These are phyloP conservation scores for Pigoraptor vietnamica DNA, from an alignment of 78 protist species.

Conservation along the genomic window DNA sequence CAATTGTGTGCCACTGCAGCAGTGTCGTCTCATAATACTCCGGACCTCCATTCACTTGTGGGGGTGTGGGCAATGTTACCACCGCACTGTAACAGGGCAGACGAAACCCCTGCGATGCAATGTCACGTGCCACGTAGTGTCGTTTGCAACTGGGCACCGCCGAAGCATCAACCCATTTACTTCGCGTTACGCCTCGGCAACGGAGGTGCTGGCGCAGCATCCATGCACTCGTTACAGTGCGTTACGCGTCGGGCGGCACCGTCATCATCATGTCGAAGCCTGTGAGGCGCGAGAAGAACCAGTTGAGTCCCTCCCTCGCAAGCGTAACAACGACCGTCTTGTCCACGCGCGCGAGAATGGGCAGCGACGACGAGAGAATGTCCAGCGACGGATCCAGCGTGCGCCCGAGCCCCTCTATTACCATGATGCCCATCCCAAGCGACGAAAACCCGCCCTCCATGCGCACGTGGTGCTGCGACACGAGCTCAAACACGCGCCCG, in stretches of 20 bases:
- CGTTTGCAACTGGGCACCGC: too few species aligned
- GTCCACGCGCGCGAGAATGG: slow-evolving; percentile 9
- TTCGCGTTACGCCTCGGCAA: too few species aligned
- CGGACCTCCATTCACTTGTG: too few species aligned
- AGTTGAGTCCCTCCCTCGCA: not conserved
- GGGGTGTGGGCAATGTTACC: too few species aligned
- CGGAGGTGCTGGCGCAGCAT: too few species aligned
- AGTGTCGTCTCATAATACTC: too few species aligned
- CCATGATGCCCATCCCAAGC: slow-evolving; percentile 32
- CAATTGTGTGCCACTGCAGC: too few species aligned
- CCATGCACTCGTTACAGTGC: too few species aligned
- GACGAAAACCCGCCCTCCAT: slow-evolving; percentile 31
- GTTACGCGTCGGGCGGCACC: not conserved
- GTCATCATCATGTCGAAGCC: not conserved
- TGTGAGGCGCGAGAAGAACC: not conserved
- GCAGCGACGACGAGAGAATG: not conserved
- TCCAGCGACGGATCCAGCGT: slow-evolving; percentile 11
- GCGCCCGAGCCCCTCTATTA: slow-evolving; percentile 40
- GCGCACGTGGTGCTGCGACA: slow-evolving; percentile 2
- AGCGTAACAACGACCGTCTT: not conserved
- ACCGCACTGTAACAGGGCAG: too few species aligned
- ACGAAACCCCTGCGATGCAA: too few species aligned
- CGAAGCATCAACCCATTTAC: too few species aligned
- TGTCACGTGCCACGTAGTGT: too few species aligned
- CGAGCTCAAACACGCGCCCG: slow-evolving; percentile 9